Conservation (phyloP, 371 early-diverging fungal species). For the Circinella umbellata region DNA sequence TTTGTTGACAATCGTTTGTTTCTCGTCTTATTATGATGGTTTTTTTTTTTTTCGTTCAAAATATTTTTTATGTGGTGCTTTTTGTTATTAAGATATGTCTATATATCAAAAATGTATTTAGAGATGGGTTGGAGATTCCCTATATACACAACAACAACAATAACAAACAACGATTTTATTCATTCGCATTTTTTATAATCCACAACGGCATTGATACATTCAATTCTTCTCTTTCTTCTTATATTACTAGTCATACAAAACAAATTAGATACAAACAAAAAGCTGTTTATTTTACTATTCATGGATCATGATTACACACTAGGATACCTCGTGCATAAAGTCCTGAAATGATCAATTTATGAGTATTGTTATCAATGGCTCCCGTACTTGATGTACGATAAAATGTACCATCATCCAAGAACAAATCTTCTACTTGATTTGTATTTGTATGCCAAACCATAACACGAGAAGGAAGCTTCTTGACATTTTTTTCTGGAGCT, state of each 20-base stretch:
- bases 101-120: no score
- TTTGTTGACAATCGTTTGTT: not conserved
- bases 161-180: no score
- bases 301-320: slow-evolving; percentile 19
- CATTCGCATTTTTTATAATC: no score
- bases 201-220: no score
- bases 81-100: no score
- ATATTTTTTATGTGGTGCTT: no score
- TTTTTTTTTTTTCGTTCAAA: no score
- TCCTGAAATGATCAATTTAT: slow-evolving; percentile 36
- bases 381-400: slow-evolving; percentile 34
- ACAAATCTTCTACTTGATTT: slow-evolving; percentile 26
- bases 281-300: not conserved
- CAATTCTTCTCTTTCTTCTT: no score
- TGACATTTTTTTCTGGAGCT: not conserved
- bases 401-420: slow-evolving; percentile 37
- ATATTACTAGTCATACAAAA: not conserved
- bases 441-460: slow-evolving; percentile 27
- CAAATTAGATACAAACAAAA: not conserved
- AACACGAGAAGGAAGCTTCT: slow-evolving; percentile 33
- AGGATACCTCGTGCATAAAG: slow-evolving; percentile 42
- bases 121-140: no score
- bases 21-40: not conserved
- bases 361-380: slow-evolving; percentile 23
- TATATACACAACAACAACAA: no score